Evolutionary conservation across 1,139 yeast species (phyloP).

Genomic region (Petasospora rhodanensis): DNA sequence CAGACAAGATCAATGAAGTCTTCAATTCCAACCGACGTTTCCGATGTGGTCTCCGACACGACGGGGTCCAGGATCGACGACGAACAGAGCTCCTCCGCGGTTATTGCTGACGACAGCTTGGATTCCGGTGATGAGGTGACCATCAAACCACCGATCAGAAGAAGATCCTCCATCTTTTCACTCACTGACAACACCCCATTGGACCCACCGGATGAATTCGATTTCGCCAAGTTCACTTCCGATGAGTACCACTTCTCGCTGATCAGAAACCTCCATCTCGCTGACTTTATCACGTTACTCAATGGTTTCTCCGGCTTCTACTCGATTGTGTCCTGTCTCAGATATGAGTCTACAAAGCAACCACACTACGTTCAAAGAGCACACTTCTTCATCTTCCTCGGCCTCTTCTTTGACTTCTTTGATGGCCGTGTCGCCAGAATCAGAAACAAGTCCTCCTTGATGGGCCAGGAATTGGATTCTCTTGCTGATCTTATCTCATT

Average conservation of each 20-base stretch:
- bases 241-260: constrained; percentile 78
- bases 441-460: constrained; percentile 83
- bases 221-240: constrained; percentile 70
- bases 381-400: constrained; percentile 79
- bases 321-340: constrained; percentile 78
- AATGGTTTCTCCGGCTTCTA: constrained; percentile 91
- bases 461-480: constrained; percentile 97
- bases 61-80: constrained; percentile 4
- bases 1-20: constrained; percentile 14
- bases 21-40: background rate
- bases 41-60: constrained; percentile 2
- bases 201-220: constrained; percentile 65
- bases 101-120: constrained; percentile 9
- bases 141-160: constrained; percentile 25
- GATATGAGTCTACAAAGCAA: constrained; percentile 67
- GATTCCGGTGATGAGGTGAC: constrained; percentile 19
- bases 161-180: constrained; percentile 37
- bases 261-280: constrained; percentile 82
- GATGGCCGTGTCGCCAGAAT: constrained; percentile 97
- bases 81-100: constrained; percentile 7
- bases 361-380: constrained; percentile 81
- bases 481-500: constrained; percentile 91
- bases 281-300: constrained; percentile 89
- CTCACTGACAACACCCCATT: constrained; percentile 29
- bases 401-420: constrained; percentile 90